Base-by-base conservation (phyloP, 306 rosid genomes). In the Crotalaria pallida region DNA sequence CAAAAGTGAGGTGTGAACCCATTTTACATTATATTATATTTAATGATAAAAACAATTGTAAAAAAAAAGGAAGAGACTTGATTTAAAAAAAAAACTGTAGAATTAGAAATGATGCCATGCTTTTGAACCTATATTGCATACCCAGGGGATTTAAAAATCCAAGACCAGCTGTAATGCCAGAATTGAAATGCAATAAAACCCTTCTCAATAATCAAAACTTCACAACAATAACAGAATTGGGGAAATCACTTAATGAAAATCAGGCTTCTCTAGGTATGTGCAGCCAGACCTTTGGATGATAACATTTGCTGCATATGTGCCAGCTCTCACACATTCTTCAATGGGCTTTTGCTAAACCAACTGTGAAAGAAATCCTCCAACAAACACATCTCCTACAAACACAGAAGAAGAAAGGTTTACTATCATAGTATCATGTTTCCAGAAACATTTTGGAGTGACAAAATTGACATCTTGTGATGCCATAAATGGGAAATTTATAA, bases 281-380 rank as follows among this genome's bases (percentile, higher is more conserved):
- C 98, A 94, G 68, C 96, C 95, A 5, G 98, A 80, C 88, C 97
- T 88, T 74, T 90, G 98, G 77, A 94, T 88, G 62, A 94, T 71
- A 63, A 94, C 95, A 72, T 90, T 85, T 13, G 97, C 76, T 16
- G 97, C 98, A 57, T 94, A 94, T 74, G 80, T 71, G 17, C 97
- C 98, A 19, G 96, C 97, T 77, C 64, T 87, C 75, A 94, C 95
- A 41, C 92, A 85, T 43, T 84, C 97, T 74, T 79, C 90, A 60
- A 87, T 84, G 31, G 97, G 84, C 81, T 90, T 90, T 84, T 61
- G 87, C 73, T 67, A 83, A 74, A 90, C 82, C 80, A 93, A 63
- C 69, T 88, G 97, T 13, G 98, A 80, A 79, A 94, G 82, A 79
- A 94, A 94, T 68, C 97, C 97, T 18, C 97, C 98, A 56, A 94